phyloP scores from a whole-genome alignment of 2,329 filamentous ascomycete genomes.

The Stagonosporopsis rhizophila region DNA sequence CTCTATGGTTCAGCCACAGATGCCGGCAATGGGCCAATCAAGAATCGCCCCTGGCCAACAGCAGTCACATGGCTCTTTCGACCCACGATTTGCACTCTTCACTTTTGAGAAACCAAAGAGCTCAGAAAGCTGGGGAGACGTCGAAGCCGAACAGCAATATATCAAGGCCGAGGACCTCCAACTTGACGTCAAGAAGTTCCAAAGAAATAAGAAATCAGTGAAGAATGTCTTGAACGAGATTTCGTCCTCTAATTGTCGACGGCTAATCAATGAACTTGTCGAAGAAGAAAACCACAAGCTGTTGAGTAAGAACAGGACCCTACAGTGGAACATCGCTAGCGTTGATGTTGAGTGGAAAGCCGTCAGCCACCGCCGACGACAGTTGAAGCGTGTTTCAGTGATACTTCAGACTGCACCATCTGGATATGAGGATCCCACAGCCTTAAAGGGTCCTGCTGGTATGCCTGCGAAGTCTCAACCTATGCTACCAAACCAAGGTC shows the following conservation, averaged over 20 bases:
- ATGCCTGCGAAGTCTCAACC: slow-evolving; percentile 14
- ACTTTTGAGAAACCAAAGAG: slow-evolving; percentile 33
- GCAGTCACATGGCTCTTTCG: slow-evolving; percentile 12
- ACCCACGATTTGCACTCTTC: slow-evolving; percentile 37
- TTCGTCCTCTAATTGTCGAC: slow-evolving; percentile 34
- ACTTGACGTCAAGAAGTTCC: slow-evolving; percentile 31
- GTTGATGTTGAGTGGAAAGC: slow-evolving; percentile 35
- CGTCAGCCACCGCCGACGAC: slow-evolving; percentile 19
- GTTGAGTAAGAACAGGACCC: slow-evolving; percentile 25
- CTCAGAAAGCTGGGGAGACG: slow-evolving; percentile 35
- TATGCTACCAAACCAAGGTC: slow-evolving; percentile 9
- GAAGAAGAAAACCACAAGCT: slow-evolving; percentile 37
- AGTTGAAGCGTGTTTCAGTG: slow-evolving; percentile 35
- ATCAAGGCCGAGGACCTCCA: slow-evolving; percentile 33
- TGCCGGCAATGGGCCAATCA: slow-evolving; percentile 15
- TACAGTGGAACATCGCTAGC: slow-evolving; percentile 40
- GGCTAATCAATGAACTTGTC: slow-evolving; percentile 37
- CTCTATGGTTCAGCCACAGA: slow-evolving; percentile 18
- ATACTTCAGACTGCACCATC: slow-evolving; percentile 41
- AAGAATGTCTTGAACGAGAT: slow-evolving; percentile 34
- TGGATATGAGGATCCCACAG: slow-evolving; percentile 18
- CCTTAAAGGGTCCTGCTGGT: background rate
- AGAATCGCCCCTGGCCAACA: slow-evolving; percentile 21
- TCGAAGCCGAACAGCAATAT: slow-evolving; percentile 31
- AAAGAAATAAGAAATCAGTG: slow-evolving; percentile 27